Percentiles rank a stretch among this genome's conserved stretches.
Evolutionary conservation across 2,329 filamentous ascomycete species (phyloP).

Genomic region (Chaetomiaceae sp.): DNA sequence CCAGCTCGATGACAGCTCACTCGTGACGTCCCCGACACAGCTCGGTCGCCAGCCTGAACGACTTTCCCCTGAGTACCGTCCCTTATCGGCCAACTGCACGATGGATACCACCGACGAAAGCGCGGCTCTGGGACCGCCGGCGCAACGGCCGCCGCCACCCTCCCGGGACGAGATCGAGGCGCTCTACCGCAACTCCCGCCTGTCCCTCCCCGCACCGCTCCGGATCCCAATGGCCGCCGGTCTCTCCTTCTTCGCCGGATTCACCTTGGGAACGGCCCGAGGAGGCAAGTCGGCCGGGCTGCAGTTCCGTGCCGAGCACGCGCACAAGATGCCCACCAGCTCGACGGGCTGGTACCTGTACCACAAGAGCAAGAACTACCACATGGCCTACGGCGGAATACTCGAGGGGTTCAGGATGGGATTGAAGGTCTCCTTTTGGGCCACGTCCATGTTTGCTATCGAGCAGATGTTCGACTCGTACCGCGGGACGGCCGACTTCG

Average conservation of each 20-base stretch:
- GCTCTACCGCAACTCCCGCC: conserved; percentile 40
- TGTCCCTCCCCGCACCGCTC: conserved; percentile 59
- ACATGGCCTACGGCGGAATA: conserved; percentile 70
- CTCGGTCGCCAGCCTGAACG: too few species aligned
- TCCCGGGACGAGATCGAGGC: conserved; percentile 32
- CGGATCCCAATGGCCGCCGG: conserved; percentile 63
- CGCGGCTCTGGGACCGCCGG: neutral
- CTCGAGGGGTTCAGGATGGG: conserved; percentile 76
- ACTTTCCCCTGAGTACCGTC: too few species aligned
- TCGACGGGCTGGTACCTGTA: conserved; percentile 96
- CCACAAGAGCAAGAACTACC: conserved; percentile 96
- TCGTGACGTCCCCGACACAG: neutral
- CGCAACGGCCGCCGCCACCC: conserved; percentile 11
- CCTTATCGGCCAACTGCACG: neutral
- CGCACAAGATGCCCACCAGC: conserved; percentile 81
- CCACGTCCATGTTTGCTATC: conserved; percentile 69
- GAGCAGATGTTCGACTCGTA: conserved; percentile 82
- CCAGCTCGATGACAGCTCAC: too few species aligned
- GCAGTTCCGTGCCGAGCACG: conserved; percentile 91
- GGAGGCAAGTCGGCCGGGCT: conserved; percentile 71
- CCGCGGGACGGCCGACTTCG: conserved; percentile 64
- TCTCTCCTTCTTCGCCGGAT: conserved; percentile 63
- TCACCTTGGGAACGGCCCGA: conserved; percentile 65
- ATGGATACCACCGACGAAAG: conserved; percentile 15
- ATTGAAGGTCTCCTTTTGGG: conserved; percentile 65